Base-by-base conservation (phyloP, 805 yeast genomes). In the Candida multigemmis region DNA sequence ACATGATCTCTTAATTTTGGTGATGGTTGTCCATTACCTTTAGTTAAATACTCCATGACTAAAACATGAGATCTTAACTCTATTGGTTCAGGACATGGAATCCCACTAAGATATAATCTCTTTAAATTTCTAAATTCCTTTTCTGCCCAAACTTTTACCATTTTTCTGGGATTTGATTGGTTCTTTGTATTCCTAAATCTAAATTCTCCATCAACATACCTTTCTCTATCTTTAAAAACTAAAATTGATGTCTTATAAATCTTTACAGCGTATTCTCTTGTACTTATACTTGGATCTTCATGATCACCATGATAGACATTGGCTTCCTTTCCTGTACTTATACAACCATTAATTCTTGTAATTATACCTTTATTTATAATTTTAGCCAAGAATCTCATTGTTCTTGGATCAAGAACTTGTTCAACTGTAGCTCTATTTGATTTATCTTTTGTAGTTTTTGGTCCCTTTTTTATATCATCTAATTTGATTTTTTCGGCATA, bases 131-230 rank as follows among this genome's bases (percentile, higher is more conserved):
- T 60, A 40, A 87, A 89, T 56, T 91, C 99, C 48, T 91, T 91
- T 50, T 91, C 98, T 0, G 98, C 97, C 99, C 99, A 91, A 14
- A 87, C 70, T 51, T 84, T 85, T 36, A 91, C 95, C 96, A 91
- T 89, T 48, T 89, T 89, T 46, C 98, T 68, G 7, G 97, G 97
- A 46, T 91, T 91, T 38, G 86, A 85, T 43, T 83, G 86, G 31
- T 68, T 71, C 41, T 89, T 84, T 5, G 83, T 68, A 46, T 83
- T 81, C 45, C 96, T 63, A 56, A 91, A 91, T 30, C 99, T 63
- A 53, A 74, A 89, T 56, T 91, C 99, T 19, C 98, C 98, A 48
- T 81, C 87, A 11, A 91, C 97, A 45, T 91, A 91, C 41, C 96
- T 59, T 45, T 93, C 97, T 31, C 99, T 65, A 51, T 91, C 98